These are phyloP conservation scores for Solanum hybrid DNA, from an alignment of 305 asterid genomes.

Conservation along the genomic window DNA sequence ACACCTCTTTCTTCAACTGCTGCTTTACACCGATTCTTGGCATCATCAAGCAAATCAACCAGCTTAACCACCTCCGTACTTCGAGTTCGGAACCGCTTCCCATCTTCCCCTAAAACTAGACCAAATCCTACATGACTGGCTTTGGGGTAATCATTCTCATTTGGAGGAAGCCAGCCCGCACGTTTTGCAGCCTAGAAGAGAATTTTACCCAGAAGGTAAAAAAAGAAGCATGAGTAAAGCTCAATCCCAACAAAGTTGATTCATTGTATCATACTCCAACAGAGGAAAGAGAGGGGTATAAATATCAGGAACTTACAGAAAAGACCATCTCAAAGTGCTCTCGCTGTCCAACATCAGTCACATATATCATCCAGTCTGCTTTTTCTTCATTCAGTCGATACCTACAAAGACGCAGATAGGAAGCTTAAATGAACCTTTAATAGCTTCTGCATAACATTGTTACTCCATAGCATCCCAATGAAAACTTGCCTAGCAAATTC, in stretches of 20 bases:
- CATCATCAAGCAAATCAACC: constrained; percentile 86
- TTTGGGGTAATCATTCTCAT: constrained; percentile 54
- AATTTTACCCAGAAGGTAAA: not conserved
- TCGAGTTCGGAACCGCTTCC: constrained; percentile 82
- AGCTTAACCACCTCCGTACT: constrained; percentile 83
- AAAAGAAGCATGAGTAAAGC: not conserved
- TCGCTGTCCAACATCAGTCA: constrained; percentile 85
- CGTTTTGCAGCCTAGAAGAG: constrained; percentile 69
- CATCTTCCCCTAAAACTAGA: constrained; percentile 85
- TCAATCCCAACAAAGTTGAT: not conserved
- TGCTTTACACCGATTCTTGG: constrained; percentile 65
- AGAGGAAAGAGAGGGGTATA: not conserved
- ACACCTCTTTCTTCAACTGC: constrained; percentile 73
- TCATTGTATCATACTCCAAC: not conserved
- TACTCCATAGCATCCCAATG: not conserved
- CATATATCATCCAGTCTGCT: constrained; percentile 86
- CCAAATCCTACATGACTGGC: constrained; percentile 85
- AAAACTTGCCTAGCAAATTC: not conserved
- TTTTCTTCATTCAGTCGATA: constrained; percentile 84
- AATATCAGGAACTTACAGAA: constrained; percentile 40
- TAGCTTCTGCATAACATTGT: not conserved
- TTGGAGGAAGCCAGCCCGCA: constrained; percentile 91
- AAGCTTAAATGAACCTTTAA: not conserved
- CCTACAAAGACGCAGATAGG: constrained; percentile 32
- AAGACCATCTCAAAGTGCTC: constrained; percentile 96